Conservation (phyloP, 192 early-diverging fungal genomes). For the Coemansia sp. region DNA sequence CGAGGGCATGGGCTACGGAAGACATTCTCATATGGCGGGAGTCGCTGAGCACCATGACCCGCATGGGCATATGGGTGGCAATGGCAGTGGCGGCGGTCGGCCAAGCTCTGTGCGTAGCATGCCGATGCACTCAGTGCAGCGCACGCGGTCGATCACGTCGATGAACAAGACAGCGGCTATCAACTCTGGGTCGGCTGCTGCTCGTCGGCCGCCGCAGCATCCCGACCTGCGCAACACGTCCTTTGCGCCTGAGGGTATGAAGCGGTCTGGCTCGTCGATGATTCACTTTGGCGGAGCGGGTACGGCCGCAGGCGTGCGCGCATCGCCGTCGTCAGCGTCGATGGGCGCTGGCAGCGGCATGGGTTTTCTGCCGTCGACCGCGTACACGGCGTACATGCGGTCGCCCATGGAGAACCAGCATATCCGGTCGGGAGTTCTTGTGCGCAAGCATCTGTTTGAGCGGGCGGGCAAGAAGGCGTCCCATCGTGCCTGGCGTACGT, state of each 20-base stretch:
- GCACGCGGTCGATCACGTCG: slow-evolving; percentile 46
- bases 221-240: slow-evolving; percentile 20
- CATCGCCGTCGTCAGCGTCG: slow-evolving; percentile 46
- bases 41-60: slow-evolving; percentile 22
- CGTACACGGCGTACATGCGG: slow-evolving; percentile 40
- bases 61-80: slow-evolving; percentile 13
- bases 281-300: slow-evolving; percentile 27
- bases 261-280: slow-evolving; percentile 30
- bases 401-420: slow-evolving; percentile 52
- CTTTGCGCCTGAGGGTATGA: slow-evolving; percentile 19
- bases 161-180: slow-evolving; percentile 20
- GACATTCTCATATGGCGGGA: slow-evolving; percentile 13
- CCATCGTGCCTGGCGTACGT: slow-evolving; percentile 82
- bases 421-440: slow-evolving; percentile 60
- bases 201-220: slow-evolving; percentile 33
- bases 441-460: slow-evolving; percentile 84
- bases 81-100: slow-evolving; percentile 29
- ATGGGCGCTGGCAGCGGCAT: slow-evolving; percentile 21
- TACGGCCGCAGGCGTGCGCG: slow-evolving; percentile 13
- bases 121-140: slow-evolving; percentile 48
- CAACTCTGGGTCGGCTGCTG: not conserved
- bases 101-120: slow-evolving; percentile 53
- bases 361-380: slow-evolving; percentile 24
- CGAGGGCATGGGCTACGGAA: not conserved
- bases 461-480: slow-evolving; percentile 72